A percentile compares a stretch with the other conserved stretches of the same genome.
Conservation (phyloP, 768 basidiomycete species). For the Cyclocybe cylindracea region DNA sequence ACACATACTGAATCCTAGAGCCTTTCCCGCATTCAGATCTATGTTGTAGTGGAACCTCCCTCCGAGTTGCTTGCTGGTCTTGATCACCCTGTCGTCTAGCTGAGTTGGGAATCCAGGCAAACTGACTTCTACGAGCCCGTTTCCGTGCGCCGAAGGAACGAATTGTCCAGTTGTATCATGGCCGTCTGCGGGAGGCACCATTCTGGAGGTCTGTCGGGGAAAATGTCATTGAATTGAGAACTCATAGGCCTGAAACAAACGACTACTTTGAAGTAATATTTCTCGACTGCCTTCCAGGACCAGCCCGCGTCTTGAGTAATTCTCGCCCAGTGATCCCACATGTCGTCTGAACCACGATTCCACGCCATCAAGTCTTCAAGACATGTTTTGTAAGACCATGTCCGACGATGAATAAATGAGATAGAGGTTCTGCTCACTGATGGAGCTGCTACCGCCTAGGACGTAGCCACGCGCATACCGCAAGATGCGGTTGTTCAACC, state of each 20-base stretch:
- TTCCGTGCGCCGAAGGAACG: constrained; percentile 23
- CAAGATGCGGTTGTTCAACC: constrained; percentile 18
- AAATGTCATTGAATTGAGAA: neutral
- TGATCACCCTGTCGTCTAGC: constrained; percentile 22
- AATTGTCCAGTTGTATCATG: constrained; percentile 31
- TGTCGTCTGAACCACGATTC: constrained; percentile 33
- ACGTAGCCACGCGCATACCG: constrained; percentile 22
- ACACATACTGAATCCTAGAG: constrained; percentile 4
- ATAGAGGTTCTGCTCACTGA: neutral
- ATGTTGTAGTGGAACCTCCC: constrained; percentile 32
- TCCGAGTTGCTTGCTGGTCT: constrained; percentile 20
- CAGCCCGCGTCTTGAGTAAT: constrained; percentile 47
- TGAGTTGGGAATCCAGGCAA: constrained; percentile 18
- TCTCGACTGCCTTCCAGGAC: constrained; percentile 28
- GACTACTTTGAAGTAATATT: constrained; percentile 22
- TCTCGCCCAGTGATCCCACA: constrained; percentile 53
- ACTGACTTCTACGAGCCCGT: constrained; percentile 21
- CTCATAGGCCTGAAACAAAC: neutral
- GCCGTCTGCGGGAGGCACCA: constrained; percentile 23
- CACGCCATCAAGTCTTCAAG: constrained; percentile 22
- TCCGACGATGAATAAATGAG: neutral
- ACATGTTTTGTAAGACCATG: neutral
- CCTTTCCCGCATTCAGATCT: constrained; percentile 6
- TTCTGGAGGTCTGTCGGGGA: constrained; percentile 25
- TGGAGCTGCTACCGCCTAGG: constrained; percentile 28